Conservation (phyloP, 495 filamentous ascomycete species). For the Aspergillus olivimuriae region DNA sequence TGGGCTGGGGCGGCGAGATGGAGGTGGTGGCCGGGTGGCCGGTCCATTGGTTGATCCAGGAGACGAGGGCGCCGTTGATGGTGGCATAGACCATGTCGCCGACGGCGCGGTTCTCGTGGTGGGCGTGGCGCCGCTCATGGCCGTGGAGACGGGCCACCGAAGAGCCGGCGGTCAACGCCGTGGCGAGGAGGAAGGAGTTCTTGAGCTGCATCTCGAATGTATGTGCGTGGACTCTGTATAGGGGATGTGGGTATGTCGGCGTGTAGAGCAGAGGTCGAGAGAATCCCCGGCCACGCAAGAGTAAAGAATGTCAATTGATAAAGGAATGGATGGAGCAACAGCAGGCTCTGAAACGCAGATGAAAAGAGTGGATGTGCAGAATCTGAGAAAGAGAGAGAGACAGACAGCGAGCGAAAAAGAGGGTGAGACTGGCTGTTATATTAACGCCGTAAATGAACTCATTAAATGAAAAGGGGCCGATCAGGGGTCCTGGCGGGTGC, state of each 20-base stretch:
- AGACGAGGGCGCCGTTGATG: slow-evolving; percentile 55
- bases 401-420: slow-evolving; percentile 21
- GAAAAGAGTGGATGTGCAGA: slow-evolving; percentile 3
- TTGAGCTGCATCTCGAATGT: slow-evolving; percentile 38
- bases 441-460: neutral
- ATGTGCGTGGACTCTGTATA: too few relatives aligned
- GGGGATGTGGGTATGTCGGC: neutral
- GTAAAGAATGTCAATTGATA: neutral
- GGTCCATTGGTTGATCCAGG: slow-evolving; percentile 60
- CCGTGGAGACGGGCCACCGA: slow-evolving; percentile 38
- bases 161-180: slow-evolving; percentile 38
- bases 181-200: slow-evolving; percentile 32
- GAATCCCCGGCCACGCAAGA: slow-evolving; percentile 4
- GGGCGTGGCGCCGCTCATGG: slow-evolving; percentile 41
- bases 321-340: slow-evolving; percentile 20
- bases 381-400: slow-evolving; percentile 15
- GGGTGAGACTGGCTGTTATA: slow-evolving; percentile 2
- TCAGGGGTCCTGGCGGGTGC: slow-evolving; percentile 5
- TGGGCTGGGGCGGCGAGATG: slow-evolving; percentile 6
- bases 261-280: slow-evolving; percentile 1
- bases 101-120: slow-evolving; percentile 35
- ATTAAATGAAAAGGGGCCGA: slow-evolving; percentile 17
- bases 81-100: slow-evolving; percentile 49
- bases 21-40: slow-evolving; percentile 29
- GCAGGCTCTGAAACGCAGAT: slow-evolving; percentile 12